These are phyloP conservation scores for Naumovozyma baii DNA, from an alignment of 805 yeast genomes.

Conservation along the genomic window DNA sequence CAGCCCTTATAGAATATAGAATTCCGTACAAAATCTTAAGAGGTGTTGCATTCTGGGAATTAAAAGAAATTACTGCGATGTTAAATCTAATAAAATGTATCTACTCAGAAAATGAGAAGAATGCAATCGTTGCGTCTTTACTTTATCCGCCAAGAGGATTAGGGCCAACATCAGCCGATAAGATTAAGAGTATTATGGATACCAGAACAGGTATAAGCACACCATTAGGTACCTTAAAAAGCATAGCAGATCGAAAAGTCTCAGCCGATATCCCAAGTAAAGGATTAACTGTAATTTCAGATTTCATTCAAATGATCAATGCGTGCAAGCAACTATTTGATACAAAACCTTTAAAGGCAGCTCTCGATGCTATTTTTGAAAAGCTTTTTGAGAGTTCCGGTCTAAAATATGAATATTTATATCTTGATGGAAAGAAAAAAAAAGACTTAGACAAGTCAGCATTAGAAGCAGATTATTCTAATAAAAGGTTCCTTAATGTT, in stretches of 20 bases:
- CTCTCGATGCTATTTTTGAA: conserved; percentile 19
- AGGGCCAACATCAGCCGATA: conserved; percentile 45
- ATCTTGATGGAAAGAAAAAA: conserved; percentile 20
- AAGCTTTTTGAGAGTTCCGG: conserved; percentile 26
- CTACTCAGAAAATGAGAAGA: conserved; percentile 46
- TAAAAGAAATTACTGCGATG: conserved; percentile 54
- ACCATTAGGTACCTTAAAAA: conserved; percentile 11
- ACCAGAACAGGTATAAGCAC: conserved; percentile 1
- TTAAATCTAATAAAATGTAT: conserved; percentile 58
- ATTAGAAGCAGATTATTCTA: conserved; percentile 12
- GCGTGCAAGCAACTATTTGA: conserved; percentile 10
- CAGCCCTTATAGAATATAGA: conserved; percentile 41
- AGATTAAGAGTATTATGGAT: conserved; percentile 14
- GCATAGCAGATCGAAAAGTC: conserved; percentile 6
- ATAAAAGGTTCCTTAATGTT: conserved; percentile 24
- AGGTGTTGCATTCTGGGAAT: conserved; percentile 75
- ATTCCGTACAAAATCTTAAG: conserved; percentile 62
- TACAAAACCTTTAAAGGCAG: conserved; percentile 4
- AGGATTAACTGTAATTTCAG: conserved; percentile 13
- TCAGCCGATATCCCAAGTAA: conserved; percentile 14
- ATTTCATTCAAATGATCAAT: conserved; percentile 19
- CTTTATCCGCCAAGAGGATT: conserved; percentile 57
- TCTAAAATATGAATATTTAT: conserved; percentile 19
- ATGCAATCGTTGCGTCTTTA: conserved; percentile 50
- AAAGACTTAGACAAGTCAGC: conserved; percentile 14